Evolutionary conservation across 192 early-diverging fungal genomes (phyloP).

Genomic region (Podila clonocystis): DNA sequence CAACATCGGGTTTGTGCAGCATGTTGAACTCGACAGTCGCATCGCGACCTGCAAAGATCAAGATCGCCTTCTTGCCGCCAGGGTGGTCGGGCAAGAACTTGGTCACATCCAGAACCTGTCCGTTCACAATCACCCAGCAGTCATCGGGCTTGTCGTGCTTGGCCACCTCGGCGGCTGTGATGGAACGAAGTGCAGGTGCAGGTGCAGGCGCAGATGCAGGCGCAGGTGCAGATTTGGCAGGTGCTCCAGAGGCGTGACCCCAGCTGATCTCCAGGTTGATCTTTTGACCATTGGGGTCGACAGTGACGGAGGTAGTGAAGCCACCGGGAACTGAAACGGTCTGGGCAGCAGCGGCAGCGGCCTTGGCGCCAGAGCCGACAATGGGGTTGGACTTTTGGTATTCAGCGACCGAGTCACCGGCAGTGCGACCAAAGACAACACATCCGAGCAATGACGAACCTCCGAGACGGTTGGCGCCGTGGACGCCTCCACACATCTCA

Average conservation of each 20-base stretch:
- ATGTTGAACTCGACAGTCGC: constrained; percentile 89
- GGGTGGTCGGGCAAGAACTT: constrained; percentile 84
- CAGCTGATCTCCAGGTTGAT: constrained; percentile 65
- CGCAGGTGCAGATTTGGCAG: constrained; percentile 43
- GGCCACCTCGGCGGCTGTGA: constrained; percentile 80
- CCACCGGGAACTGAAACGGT: constrained; percentile 71
- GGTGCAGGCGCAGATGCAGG: constrained; percentile 54
- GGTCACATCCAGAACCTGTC: constrained; percentile 81
- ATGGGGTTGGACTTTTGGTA: constrained; percentile 69
- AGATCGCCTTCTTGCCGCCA: constrained; percentile 86
- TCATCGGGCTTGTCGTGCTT: constrained; percentile 86
- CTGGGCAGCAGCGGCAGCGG: constrained; percentile 65
- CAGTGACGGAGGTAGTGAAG: constrained; percentile 70
- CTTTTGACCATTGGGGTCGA: constrained; percentile 59
- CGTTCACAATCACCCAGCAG: constrained; percentile 90
- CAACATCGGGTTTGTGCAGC: constrained; percentile 86
- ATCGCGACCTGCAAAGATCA: constrained; percentile 87
- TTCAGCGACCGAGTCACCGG: constrained; percentile 75
- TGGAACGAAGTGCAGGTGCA: constrained; percentile 55
- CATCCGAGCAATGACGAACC: constrained; percentile 95
- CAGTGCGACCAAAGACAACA: constrained; percentile 95
- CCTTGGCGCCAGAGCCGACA: constrained; percentile 56
- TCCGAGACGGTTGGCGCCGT: constrained; percentile 96
- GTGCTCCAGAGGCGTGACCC: constrained; percentile 42
- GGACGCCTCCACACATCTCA: constrained; percentile 96